Conservation (phyloP, 139 green algal species). For the Picochlorum sp. region DNA sequence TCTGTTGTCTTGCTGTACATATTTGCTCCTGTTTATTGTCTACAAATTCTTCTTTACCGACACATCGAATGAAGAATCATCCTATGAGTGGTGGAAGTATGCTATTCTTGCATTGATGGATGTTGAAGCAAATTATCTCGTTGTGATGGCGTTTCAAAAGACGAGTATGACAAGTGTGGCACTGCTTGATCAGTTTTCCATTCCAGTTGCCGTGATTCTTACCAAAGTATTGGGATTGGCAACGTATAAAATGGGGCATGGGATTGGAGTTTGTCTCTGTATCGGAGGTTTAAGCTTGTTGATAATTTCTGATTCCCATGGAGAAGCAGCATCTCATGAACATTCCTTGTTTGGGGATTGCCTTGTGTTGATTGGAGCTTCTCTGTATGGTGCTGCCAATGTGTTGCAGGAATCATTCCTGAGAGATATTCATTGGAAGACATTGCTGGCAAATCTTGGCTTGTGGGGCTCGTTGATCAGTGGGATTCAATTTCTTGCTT, state of each 20-base stretch:
- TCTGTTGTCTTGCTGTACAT: too few relatives aligned
- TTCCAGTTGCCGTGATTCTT: constrained; percentile 50
- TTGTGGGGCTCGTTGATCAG: constrained; percentile 39
- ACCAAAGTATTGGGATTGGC: constrained; percentile 19
- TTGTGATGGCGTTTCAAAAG: constrained; percentile 12
- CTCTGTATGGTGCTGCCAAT: constrained; percentile 62
- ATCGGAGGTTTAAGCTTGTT: constrained; percentile 53
- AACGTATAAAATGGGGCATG: constrained; percentile 45
- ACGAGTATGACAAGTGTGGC: constrained; percentile 27
- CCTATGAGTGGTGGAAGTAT: constrained; percentile 27
- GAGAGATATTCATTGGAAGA: constrained; percentile 6
- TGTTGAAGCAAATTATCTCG: constrained; percentile 58
- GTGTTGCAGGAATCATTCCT: constrained; percentile 42
- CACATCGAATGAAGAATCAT: too few relatives aligned
- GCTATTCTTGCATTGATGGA: constrained; percentile 56
- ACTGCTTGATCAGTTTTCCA: constrained; percentile 71
- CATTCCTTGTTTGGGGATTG: constrained; percentile 49
- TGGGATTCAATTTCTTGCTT: constrained; percentile 23
- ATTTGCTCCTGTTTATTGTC: too few relatives aligned
- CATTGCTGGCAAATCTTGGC: constrained; percentile 45
- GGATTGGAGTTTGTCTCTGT: constrained; percentile 47
- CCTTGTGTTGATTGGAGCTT: constrained; percentile 56
- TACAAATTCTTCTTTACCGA: too few relatives aligned
- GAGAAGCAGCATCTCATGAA: constrained; percentile 3
- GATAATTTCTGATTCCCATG: constrained; percentile 36